Base-by-base conservation (phyloP, 176 grass and related monocot species). In the Chloris gayana region DNA sequence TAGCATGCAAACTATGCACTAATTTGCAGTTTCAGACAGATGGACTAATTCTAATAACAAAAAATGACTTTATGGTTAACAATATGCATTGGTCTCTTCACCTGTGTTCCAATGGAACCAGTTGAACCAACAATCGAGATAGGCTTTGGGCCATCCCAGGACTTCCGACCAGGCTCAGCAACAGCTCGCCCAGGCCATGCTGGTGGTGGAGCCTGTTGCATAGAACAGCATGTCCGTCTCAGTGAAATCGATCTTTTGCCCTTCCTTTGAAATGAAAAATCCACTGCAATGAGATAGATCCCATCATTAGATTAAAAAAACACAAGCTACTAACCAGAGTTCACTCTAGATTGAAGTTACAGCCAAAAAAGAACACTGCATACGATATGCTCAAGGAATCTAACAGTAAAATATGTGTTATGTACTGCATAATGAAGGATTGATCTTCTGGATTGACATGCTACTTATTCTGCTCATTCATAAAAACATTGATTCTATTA, bases 41-140 rank as follows among this genome's bases (percentile, higher is more conserved):
- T 42, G 46, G 6, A 74, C 31, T 25, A 63, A 74, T 68, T 84
- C 14, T 30, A 44, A 88, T 62, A 63, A 14, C 30, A 61, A 25
- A 19, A 74, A 6, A 56, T 4, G 24, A 67, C 74, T 7, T 6
- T 68, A 62, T 41, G 19, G 63, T 33, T 58, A 41, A 50, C 46
- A 85, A 22, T 29, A 67, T 77, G 10, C 45, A 41, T 71, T 64
- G 27, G 53, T 71, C 42, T 15, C 4, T 62, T 68, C 89, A 95
- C 97, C 91, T 99, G 97, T 82, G 97, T 99, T 62, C 97, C 97
- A 33, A 99, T 91, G 33, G 92, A 99, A 41, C 97, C 97, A 54
- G 97, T 99, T 63, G 97, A 99, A 19, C 97, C 97, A 62, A 99
- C 82, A 57, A 99, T 93, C 2, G 97, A 99, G 64, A 99, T 91